Evolutionary conservation across 176 grass and related monocot genomes (phyloP), one percentile per base, ranked within the genome.

Genomic region (Avena atlantica): DNA sequence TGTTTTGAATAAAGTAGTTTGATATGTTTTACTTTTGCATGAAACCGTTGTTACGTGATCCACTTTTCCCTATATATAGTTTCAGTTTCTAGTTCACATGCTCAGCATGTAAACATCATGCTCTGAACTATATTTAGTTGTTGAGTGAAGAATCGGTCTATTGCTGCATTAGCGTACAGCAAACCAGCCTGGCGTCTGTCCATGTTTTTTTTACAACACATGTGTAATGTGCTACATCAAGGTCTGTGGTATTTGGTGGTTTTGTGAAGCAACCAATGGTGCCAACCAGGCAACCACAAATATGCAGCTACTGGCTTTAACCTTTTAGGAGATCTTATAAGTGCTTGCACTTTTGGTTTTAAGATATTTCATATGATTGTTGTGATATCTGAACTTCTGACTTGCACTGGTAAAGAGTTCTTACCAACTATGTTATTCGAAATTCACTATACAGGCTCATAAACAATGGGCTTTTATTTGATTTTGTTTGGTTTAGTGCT

Each of bases 391-490:
- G 12, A 75, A 76, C 12, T 60, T 89, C 20, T 9, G 74, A 20
- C 23, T 56, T 57, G 31, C 15, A 19, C n/a, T 56, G 27, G 16
- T 53, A 63, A 65, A 27, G 51, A 77, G 14, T 44, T 50, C 19
- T 86, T 80, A 52, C 9, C 37, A 78, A 62, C 68, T 81, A 78
- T n/a, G n/a, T n/a, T n/a, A n/a, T n/a, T n/a, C n/a, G n/a, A n/a
- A n/a, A n/a, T n/a, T n/a, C n/a, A n/a, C n/a, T n/a, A 42, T 69
- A 36, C 17, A 24, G 44, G 63, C 6, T 81, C 48, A n/a, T n/a
- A 75, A 90, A 86, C 37, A 44, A 34, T 58, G 47, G 53, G 48
- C 13, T 79, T 65, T 16, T 13, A 20, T 74, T 10, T 60, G 53
- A 47, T 72, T 16, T 72, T 8, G 79, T 17, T 20, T 9, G 44